Conservation (phyloP, 371 early-diverging fungal species). For the Cokeromyces recurvatus region DNA sequence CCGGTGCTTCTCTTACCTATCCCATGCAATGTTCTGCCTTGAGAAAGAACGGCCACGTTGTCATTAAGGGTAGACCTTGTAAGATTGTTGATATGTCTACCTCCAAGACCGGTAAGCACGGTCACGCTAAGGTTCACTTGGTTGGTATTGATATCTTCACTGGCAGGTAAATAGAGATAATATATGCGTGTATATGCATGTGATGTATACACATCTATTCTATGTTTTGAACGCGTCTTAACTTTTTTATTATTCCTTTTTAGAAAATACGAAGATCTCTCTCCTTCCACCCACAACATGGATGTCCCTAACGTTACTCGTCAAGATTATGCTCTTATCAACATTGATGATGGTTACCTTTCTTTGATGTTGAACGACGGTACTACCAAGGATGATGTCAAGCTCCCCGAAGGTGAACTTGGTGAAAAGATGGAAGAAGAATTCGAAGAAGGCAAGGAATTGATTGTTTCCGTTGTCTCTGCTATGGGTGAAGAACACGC, state of each 20-base stretch:
- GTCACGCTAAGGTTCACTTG: constrained; percentile 99
- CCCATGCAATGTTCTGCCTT: constrained; percentile 99
- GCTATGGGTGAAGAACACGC: constrained; percentile 96
- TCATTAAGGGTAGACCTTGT: constrained; percentile 98
- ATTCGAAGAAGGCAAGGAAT: constrained; percentile 82
- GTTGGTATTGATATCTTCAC: constrained; percentile 97
- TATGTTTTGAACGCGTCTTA: neutral
- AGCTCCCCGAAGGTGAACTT: constrained; percentile 85
- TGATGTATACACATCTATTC: too few relatives aligned
- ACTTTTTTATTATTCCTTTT: constrained; percentile 2
- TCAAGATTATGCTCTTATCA: constrained; percentile 79
- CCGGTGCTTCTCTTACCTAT: constrained; percentile 91
- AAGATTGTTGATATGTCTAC: constrained; percentile 98
- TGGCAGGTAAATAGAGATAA: constrained; percentile 67
- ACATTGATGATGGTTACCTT: constrained; percentile 93
- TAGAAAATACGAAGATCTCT: constrained; percentile 88
- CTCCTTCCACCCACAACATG: constrained; percentile 99
- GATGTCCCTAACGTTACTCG: constrained; percentile 94
- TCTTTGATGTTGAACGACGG: constrained; percentile 82
- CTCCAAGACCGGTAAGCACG: constrained; percentile 98
- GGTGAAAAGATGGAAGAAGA: constrained; percentile 72
- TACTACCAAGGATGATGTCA: constrained; percentile 93
- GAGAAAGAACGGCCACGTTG: constrained; percentile 97
- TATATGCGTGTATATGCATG: too few relatives aligned
- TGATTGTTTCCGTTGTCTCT: constrained; percentile 80